Conservation (phyloP, 2,329 filamentous ascomycete genomes). For the Claviceps lovelessii region DNA sequence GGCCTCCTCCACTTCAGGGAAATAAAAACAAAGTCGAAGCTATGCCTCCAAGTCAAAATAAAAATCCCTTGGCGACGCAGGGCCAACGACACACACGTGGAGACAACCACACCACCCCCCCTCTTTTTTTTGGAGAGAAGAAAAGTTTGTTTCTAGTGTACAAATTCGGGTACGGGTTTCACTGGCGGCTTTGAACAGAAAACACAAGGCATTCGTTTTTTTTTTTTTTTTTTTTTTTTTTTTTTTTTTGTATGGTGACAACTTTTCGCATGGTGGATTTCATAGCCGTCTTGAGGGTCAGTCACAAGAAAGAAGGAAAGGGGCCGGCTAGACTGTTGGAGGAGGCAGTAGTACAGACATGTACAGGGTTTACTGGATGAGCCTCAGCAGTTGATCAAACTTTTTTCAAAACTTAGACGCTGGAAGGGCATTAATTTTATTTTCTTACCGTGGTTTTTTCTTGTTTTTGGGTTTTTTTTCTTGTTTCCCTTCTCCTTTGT, state of each 20-base stretch:
- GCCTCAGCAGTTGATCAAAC: neutral
- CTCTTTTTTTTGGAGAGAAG: slow-evolving; percentile 1
- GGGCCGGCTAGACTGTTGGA: neutral
- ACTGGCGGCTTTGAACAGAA: neutral
- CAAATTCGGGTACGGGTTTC: neutral
- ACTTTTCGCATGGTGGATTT: neutral
- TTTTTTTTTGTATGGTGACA: neutral
- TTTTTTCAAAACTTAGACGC: slow-evolving; percentile 3
- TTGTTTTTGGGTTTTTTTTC: neutral
- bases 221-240: neutral
- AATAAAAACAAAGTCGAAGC: neutral
- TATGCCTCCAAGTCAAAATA: neutral
- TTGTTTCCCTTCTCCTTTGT: neutral
- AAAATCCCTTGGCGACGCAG: neutral
- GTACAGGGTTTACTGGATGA: slow-evolving; percentile 1
- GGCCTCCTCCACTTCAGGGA: neutral
- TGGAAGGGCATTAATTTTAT: slow-evolving; percentile 2
- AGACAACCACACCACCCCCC: too few relatives aligned
- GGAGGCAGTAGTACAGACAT: slow-evolving; percentile 1
- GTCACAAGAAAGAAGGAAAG: neutral
- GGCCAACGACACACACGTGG: neutral
- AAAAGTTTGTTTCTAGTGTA: neutral
- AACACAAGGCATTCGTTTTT: slow-evolving; percentile 1
- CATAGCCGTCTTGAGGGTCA: neutral
- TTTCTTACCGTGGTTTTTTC: slow-evolving; percentile 2